Evolutionary conservation across 805 yeast genomes (phyloP).

Genomic region (Lipomyces spencermartinsiae): DNA sequence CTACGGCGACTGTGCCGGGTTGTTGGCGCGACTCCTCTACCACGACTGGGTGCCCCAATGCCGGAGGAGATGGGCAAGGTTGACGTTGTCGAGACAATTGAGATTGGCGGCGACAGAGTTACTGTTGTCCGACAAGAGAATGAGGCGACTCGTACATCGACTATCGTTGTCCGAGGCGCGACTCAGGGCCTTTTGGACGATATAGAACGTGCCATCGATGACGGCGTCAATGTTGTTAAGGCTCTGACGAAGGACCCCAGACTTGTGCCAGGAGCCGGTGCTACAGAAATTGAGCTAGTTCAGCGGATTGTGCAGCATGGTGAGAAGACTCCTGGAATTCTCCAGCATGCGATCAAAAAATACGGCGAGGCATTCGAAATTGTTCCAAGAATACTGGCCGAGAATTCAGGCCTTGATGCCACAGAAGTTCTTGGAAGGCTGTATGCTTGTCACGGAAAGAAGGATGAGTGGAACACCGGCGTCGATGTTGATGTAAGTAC

Average conservation of each 20-base stretch:
- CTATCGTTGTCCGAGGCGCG: conserved; percentile 94
- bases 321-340: conserved; percentile 89
- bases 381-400: conserved; percentile 89
- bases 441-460: conserved; percentile 83
- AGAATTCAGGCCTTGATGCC: conserved; percentile 90
- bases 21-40: conserved; percentile 96
- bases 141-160: conserved; percentile 78
- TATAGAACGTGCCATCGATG: conserved; percentile 96
- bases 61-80: conserved; percentile 91
- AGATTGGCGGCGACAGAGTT: conserved; percentile 97
- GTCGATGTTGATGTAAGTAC: conserved; percentile 79
- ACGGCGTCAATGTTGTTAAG: conserved; percentile 91
- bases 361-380: conserved; percentile 95
- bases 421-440: conserved; percentile 87
- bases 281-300: conserved; percentile 87
- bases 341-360: conserved; percentile 92
- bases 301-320: conserved; percentile 81
- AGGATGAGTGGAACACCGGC: conserved; percentile 52
- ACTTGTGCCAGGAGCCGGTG: conserved; percentile 95
- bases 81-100: conserved; percentile 87
- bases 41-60: conserved; percentile 91
- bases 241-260: conserved; percentile 82
- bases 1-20: conserved; percentile 92
- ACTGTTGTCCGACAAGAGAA: conserved; percentile 80
- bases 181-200: conserved; percentile 93